phyloP scores from a whole-genome alignment of 176 grass and related monocot genomes.

The Bonia amplexicaulis region DNA sequence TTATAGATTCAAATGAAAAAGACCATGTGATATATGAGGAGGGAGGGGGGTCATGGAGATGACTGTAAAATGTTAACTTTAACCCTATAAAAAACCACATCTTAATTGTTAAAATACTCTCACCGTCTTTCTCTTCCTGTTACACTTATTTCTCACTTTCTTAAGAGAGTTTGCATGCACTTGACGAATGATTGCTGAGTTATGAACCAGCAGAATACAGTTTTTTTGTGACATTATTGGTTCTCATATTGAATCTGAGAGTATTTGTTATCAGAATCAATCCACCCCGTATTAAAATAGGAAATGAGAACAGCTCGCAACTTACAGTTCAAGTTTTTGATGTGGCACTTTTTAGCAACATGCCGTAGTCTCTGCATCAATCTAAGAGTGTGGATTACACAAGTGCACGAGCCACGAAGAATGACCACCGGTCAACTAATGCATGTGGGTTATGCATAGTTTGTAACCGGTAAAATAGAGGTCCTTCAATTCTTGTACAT shows the following conservation, averaged over 20 bases:
- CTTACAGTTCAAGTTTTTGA: slow-evolving; percentile 44
- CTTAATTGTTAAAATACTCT: neutral
- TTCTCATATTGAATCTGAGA: neutral
- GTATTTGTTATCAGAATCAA: neutral
- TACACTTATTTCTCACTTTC: neutral
- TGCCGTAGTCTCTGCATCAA: neutral
- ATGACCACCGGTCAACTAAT: neutral
- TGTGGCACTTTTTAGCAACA: slow-evolving; percentile 25
- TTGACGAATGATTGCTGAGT: neutral
- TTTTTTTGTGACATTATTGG: neutral
- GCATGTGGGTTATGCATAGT: neutral
- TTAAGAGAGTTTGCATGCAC: neutral
- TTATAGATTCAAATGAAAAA: neutral
- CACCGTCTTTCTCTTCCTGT: neutral
- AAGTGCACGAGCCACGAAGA: neutral
- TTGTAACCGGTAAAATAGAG: neutral
- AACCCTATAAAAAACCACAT: too few species aligned
- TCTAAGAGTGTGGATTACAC: slow-evolving; percentile 4
- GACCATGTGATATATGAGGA: neutral
- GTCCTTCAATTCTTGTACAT: neutral
- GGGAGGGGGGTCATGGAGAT: too few species aligned
- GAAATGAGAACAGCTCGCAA: slow-evolving; percentile 21
- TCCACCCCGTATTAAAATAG: neutral
- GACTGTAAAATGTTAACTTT: too few species aligned
- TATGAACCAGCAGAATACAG: neutral